Evolutionary conservation across 371 early-diverging fungal species (phyloP).

Genomic region (Rhizopus stolonifer): DNA sequence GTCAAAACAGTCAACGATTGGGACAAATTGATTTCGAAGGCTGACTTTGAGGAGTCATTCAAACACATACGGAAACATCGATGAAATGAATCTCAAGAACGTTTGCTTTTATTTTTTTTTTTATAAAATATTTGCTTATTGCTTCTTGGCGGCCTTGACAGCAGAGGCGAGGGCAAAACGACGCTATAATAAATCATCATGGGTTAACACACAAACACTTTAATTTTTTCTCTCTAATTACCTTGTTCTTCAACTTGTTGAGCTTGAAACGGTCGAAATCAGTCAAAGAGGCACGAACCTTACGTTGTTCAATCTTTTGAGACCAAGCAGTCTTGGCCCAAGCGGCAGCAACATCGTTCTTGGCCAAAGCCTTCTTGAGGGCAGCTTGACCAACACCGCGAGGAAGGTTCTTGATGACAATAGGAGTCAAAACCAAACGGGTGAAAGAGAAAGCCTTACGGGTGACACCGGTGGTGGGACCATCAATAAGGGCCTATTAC

Average conservation of each 20-base stretch:
- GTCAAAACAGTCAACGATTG: conserved; percentile 47
- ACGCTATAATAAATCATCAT: conserved; percentile 30
- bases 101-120: conserved; percentile 1
- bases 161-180: conserved; percentile 44
- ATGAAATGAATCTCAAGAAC: conserved; percentile 5
- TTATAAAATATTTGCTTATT: conserved; percentile 20
- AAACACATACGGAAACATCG: conserved; percentile 29
- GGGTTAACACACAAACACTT: neutral
- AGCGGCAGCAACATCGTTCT: conserved; percentile 73
- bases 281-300: conserved; percentile 74
- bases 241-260: conserved; percentile 80
- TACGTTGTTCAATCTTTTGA: conserved; percentile 86
- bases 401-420: conserved; percentile 86
- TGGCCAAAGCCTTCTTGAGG: conserved; percentile 84
- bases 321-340: conserved; percentile 94
- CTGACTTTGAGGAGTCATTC: conserved; percentile 30
- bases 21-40: conserved; percentile 38
- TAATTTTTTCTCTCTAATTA: conserved; percentile 26
- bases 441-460: conserved; percentile 89
- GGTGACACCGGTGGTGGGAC: conserved; percentile 93
- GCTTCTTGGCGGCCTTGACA: conserved; percentile 47
- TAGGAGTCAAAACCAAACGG: conserved; percentile 86
- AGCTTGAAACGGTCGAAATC: conserved; percentile 99
- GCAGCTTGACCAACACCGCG: conserved; percentile 78
- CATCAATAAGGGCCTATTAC: conserved; percentile 89